phyloP scores from a whole-genome alignment of 2,329 filamentous ascomycete species.

The Hypocreales sp. region DNA sequence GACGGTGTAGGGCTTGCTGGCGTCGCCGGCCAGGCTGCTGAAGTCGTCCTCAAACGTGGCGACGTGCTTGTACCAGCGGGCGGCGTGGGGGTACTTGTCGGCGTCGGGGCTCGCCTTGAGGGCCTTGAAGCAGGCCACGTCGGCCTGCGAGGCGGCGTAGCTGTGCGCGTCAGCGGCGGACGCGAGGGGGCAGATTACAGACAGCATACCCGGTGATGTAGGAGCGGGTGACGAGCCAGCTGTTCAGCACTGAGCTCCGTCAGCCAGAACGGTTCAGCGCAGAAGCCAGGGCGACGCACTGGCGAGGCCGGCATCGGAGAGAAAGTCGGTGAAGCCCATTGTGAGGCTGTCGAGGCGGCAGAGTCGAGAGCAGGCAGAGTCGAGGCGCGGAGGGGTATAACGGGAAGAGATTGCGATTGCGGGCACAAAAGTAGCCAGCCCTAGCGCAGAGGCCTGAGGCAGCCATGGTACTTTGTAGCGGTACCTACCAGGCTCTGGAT shows the following conservation, averaged over 20 bases:
- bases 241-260: slow-evolving; percentile 58
- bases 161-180: slow-evolving; percentile 14
- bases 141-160: slow-evolving; percentile 70
- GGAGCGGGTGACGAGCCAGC: slow-evolving; percentile 54
- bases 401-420: slow-evolving; percentile 2
- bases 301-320: slow-evolving; percentile 42
- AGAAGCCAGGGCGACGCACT: slow-evolving; percentile 7
- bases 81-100: slow-evolving; percentile 82
- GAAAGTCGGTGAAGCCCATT: slow-evolving; percentile 54
- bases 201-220: slow-evolving; percentile 62
- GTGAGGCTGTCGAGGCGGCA: slow-evolving; percentile 9
- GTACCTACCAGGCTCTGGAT: no score
- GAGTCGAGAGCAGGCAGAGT: background rate
- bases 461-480: background rate
- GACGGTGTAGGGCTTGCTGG: slow-evolving; percentile 72
- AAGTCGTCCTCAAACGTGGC: slow-evolving; percentile 88
- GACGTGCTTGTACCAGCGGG: slow-evolving; percentile 99
- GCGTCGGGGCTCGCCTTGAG: slow-evolving; percentile 60
- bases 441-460: slow-evolving; percentile 3
- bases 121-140: slow-evolving; percentile 91
- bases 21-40: slow-evolving; percentile 76
- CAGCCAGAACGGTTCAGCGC: no score
- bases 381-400: background rate
- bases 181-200: background rate
- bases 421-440: no score